Evolutionary conservation across 163 green algal species (phyloP), one percentile per base, ranked within the genome.

Genomic region (Scenedesmus sp.): DNA sequence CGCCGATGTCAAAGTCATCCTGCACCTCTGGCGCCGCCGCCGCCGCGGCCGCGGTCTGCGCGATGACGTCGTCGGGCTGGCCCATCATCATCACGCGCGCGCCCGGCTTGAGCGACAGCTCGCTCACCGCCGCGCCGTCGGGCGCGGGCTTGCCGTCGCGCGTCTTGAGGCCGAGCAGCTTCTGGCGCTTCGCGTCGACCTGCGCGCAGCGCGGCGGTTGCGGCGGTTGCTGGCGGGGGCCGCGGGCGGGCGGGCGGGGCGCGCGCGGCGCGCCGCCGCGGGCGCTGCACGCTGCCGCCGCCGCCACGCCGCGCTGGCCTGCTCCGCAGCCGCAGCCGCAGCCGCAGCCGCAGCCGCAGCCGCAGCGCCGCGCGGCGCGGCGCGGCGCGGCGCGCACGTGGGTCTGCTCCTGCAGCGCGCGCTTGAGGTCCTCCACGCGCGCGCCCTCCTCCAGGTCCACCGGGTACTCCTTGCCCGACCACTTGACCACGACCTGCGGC

Each of bases 41-140:
- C 1, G 84, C 85, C 54, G 86, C 78, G 56, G 85, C 78, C 45
- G 88, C 72, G 28, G 89, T 60, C 11, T 84, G 63, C 48, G 87
- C 77, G 36, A 96, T 93, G 6, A 73, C 54, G n/a, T 45, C 80
- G 28, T 80, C 53, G 14, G 39, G 50, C 80, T 70, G 44, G 83
- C 95, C 95, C 83, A 98, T 92, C 87, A 98, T 89, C 89, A 97
- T 98, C 51, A 98, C 66, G 47, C 94, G 95, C 15, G 82, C 53
- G 10, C 83, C 87, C 10, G 93, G 86, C 80, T 95, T 96, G 14
- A 97, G 67, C 9, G 66, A 20, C 15, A 98, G 80, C n/a, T 97
- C 87, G 0, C 26, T 28, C 28, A 97, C 48, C 7, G 44, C 24
- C 15, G 71, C 80, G 24, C 84, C 86, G 51, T 97, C 92, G 0